Evolutionary conservation across 129 eudicot species (phyloP), one percentile per base, ranked within the genome.

Genomic region (Flaveria sonorensis): DNA sequence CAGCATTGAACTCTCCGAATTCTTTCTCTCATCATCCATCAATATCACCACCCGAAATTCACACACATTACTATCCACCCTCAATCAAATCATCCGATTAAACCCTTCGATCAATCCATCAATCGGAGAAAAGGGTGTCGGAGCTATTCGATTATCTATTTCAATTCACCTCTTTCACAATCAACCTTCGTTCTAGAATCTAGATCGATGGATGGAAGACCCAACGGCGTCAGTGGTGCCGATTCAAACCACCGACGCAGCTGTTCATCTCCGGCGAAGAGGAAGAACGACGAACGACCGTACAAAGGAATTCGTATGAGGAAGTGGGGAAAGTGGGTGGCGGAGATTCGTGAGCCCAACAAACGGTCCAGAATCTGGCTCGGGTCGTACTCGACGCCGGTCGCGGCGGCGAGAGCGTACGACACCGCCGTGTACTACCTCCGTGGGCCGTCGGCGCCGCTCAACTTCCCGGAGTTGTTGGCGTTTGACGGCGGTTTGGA

Each of bases 291-390:
- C 30, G 66, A 85, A 63, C 83, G 83, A 81, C 96, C 79, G 14
- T 92, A 84, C 82, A 92, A 89, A 30, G 97, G 97, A 4, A 92
- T 92, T 21, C 85, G 97, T 81, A 89, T 92, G 96, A 83, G 97
- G 26, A 92, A 92, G 86, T 92, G 97, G 97, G 96, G 97, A 0
- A 92, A 92, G 77, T 92, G 97, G 97, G 97, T 92, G 10, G 97
- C 97, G 0, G 97, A 92, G 79, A 89, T 92, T 19, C 48, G 97
- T 15, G 96, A 92, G 71, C 97, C 97, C 0, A 92, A 92, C 60
- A 92, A 92, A 64, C 80, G 97, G 3, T 89, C 97, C 4, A 83
- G 97, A 69, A 89, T 92, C 18, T 92, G 97, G 97, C 81, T 92
- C 36, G 97, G 97, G 6, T 92, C 97, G 11, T 92, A 92, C 71